Evolutionary conservation across 2,329 filamentous ascomycete genomes (phyloP).

Genomic region (Cercospora citrullina): DNA sequence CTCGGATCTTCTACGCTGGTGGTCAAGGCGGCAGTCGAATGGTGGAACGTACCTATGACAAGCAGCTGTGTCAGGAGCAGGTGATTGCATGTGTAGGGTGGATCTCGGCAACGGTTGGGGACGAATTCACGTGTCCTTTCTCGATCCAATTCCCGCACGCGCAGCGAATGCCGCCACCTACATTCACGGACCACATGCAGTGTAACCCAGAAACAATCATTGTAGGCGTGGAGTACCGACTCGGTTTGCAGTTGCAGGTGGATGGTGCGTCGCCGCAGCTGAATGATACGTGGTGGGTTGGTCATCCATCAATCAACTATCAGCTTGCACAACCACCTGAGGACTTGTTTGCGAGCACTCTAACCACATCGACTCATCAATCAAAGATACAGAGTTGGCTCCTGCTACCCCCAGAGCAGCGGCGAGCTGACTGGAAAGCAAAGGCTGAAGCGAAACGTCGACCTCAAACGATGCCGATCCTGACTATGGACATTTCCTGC

Average conservation of each 20-base stretch:
- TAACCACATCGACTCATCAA: neutral
- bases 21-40: neutral
- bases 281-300: neutral
- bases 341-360: neutral
- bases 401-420: neutral
- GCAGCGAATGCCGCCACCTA: neutral
- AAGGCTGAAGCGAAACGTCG: neutral
- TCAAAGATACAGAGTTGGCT: neutral
- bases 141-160: neutral
- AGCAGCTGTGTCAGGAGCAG: neutral
- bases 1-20: neutral
- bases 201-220: neutral
- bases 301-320: neutral
- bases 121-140: neutral
- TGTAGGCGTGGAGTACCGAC: neutral
- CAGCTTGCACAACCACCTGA: neutral
- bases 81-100: neutral
- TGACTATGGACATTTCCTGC: neutral
- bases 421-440: neutral
- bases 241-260: neutral
- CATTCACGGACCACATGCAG: neutral
- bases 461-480: neutral
- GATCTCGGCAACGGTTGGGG: neutral
- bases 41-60: neutral
- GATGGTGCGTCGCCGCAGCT: neutral